These are phyloP conservation scores for Sicyos edulis DNA, from an alignment of 306 rosid genomes.

Conservation along the genomic window DNA sequence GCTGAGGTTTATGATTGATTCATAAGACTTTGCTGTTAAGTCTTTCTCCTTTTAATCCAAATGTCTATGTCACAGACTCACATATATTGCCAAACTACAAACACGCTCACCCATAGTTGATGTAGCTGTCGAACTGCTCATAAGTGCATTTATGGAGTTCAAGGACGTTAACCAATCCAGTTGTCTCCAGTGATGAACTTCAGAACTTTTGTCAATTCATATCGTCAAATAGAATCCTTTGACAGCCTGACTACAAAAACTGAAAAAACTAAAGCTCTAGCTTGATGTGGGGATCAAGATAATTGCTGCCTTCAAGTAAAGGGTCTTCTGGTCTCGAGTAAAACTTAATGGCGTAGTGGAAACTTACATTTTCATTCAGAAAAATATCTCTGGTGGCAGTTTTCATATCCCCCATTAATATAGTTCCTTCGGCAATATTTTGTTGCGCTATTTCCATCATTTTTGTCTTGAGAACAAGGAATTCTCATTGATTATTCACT, in stretches of 20 bases:
- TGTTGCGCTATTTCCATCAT: not conserved
- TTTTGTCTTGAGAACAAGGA: not conserved
- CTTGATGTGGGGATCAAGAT: not conserved
- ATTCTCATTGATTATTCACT: conserved; percentile 19
- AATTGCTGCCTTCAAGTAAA: conserved; percentile 6
- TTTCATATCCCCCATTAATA: not conserved
- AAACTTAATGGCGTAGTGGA: not conserved
- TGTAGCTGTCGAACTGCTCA: not conserved
- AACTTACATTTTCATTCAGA: not conserved
- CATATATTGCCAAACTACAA: not conserved
- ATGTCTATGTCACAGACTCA: not conserved
- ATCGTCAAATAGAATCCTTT: not conserved
- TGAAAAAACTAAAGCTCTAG: not conserved
- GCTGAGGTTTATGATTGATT: not conserved
- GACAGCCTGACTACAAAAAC: not conserved
- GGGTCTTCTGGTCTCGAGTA: not conserved
- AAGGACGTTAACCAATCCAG: not conserved
- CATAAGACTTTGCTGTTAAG: not conserved
- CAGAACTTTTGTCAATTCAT: not conserved
- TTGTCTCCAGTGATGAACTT: not conserved
- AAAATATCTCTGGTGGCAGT: not conserved
- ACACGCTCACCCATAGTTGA: not conserved
- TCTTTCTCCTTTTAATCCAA: not conserved
- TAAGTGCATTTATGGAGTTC: conserved; percentile 1
- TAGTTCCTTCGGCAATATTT: not conserved